Evolutionary conservation across 2,329 filamentous ascomycete species (phyloP), one percentile per base, ranked within the genome.

Genomic region (Phialophora tarda): DNA sequence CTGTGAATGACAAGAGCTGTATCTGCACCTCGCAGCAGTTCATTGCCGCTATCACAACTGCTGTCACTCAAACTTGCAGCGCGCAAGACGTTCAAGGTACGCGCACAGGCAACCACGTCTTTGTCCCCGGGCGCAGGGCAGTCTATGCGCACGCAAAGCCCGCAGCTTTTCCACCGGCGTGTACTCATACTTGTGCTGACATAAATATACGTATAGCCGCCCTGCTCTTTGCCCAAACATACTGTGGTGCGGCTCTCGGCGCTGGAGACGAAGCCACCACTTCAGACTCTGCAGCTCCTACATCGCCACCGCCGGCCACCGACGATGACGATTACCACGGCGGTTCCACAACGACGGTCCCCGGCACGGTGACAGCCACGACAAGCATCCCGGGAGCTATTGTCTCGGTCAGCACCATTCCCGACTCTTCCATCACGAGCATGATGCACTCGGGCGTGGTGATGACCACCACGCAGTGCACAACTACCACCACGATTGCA

Each of bases 11-110:
- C 51, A 67, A 55, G 28, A 30, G 24, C 30, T 70, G 68, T 54
- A 64, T 70, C 57, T 70, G 68, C 63, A 41, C 32, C 47, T 70
- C 68, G 21, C 17, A 56, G 14, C 53, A 65, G 10, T 70, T 70
- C 58, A 61, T 65, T 38, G 58, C 48, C 38, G 67, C 67, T n/a
- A 68, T 70, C 58, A 66, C 59, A 48, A 67, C 62, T 21, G 67
- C 63, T 7, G 64, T 70, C 57, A 59, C 61, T 6, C 58, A 62
- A 23, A 56, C 63, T 28, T 70, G 68, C 54, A 58, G 56, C 4
- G 23, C 68, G 7, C 55, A 48, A 11, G 68, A 70, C 54, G 65
- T 66, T 50, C 38, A 61, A 59, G 56, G 68, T 69, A 34, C 6
- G 28, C 10, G 54, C 10, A 26, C 47, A 26, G 21, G 4, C 32